Conservation (phyloP, 2,329 filamentous ascomycete genomes). For the Dissoconium aciculare region DNA sequence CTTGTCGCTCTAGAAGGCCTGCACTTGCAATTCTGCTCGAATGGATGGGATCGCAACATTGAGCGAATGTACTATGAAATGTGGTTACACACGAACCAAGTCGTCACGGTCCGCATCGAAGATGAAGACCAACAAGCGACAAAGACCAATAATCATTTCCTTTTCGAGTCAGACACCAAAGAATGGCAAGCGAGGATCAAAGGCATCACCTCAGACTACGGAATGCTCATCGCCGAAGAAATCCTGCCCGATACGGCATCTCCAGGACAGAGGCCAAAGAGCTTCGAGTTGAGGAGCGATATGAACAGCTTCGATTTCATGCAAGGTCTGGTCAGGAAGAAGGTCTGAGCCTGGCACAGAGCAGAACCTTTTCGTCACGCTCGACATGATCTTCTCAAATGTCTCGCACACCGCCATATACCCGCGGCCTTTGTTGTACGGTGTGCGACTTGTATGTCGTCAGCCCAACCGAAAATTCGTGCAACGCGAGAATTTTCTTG, state of each 20-base stretch:
- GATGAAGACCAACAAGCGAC: slow-evolving; percentile 39
- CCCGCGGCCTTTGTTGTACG: no score
- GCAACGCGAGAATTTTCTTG: no score
- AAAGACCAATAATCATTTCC: not conserved
- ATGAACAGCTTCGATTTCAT: slow-evolving; percentile 99
- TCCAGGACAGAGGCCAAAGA: slow-evolving; percentile 49
- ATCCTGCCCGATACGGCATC: slow-evolving; percentile 56
- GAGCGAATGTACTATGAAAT: slow-evolving; percentile 63
- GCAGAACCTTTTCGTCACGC: no score
- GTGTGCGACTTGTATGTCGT: no score
- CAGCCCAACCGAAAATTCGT: no score
- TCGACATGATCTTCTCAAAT: no score
- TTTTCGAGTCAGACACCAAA: slow-evolving; percentile 38
- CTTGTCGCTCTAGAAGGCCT: slow-evolving; percentile 63
- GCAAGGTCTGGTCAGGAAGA: slow-evolving; percentile 68
- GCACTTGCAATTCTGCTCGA: slow-evolving; percentile 58
- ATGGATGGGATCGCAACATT: slow-evolving; percentile 59
- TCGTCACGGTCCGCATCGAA: slow-evolving; percentile 69
- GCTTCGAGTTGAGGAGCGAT: slow-evolving; percentile 81
- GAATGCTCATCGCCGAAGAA: slow-evolving; percentile 73
- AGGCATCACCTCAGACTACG: slow-evolving; percentile 87
- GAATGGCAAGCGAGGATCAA: slow-evolving; percentile 57
- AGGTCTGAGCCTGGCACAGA: slow-evolving; percentile 35
- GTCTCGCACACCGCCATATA: no score
- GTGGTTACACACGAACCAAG: slow-evolving; percentile 64